Conservation (phyloP, 2,329 filamentous ascomycete genomes). For the Diaporthe sp. region DNA sequence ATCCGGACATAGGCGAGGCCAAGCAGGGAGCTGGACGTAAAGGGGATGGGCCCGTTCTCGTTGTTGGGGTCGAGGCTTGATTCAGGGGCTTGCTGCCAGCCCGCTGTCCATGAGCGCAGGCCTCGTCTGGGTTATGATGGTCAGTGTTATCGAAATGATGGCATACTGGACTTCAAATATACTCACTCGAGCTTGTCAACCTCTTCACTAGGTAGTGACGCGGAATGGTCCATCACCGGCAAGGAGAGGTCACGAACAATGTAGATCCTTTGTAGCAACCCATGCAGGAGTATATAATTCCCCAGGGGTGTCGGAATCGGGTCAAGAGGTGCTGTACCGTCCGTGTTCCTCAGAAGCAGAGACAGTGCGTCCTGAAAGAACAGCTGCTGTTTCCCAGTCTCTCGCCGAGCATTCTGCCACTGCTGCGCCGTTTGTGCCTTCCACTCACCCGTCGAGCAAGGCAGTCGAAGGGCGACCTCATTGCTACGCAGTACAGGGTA, state of each 20-base stretch:
- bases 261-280: conserved; percentile 53
- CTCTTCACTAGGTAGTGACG: conserved; percentile 1
- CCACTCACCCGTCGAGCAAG: conserved; percentile 53
- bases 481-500: conserved; percentile 53
- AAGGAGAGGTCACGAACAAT: conserved; percentile 53
- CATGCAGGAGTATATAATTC: conserved; percentile 54
- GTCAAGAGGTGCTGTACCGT: conserved; percentile 46
- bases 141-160: conserved; percentile 48
- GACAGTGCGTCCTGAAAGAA: conserved; percentile 53
- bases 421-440: conserved; percentile 47
- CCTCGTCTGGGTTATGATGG: conserved; percentile 48
- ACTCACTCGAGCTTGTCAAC: conserved; percentile 25
- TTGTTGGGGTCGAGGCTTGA: conserved; percentile 55
- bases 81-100: conserved; percentile 55
- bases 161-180: background rate
- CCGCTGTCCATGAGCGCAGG: conserved; percentile 53
- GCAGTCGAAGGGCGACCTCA: conserved; percentile 51
- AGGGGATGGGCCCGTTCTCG: conserved; percentile 55
- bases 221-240: conserved; percentile 44
- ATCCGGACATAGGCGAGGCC: conserved; percentile 61
- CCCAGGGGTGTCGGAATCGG: conserved; percentile 53
- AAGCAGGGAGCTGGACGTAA: conserved; percentile 60
- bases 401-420: conserved; percentile 47
- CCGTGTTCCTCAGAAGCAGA: conserved; percentile 47
- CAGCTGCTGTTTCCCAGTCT: conserved; percentile 49